phyloP scores from a whole-genome alignment of 2,329 filamentous ascomycete species.

The Septoria linicola region DNA sequence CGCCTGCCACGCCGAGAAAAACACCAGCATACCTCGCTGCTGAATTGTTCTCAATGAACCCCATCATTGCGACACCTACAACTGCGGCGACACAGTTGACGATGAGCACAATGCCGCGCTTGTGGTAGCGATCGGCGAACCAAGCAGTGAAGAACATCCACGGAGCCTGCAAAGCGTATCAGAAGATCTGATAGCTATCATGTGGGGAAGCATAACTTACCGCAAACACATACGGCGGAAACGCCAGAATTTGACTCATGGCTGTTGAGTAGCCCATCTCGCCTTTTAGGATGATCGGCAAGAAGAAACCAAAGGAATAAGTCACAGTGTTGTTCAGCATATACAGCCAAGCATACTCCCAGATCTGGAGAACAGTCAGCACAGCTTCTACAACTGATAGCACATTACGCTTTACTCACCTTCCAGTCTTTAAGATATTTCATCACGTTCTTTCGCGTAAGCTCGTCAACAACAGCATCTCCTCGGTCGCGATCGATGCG shows the following conservation, averaged over 20 bases:
- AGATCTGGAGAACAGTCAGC: too few relatives aligned
- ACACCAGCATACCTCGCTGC: conserved; percentile 62
- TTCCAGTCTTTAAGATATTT: conserved; percentile 40
- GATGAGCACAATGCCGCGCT: conserved; percentile 25
- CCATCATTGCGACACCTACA: conserved; percentile 22
- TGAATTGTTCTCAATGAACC: conserved; percentile 18
- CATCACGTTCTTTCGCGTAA: conserved; percentile 27
- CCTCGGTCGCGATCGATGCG: conserved; percentile 42
- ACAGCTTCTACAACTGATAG: not conserved
- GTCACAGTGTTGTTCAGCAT: conserved; percentile 32
- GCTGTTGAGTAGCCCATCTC: conserved; percentile 41
- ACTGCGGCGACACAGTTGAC: conserved; percentile 19
- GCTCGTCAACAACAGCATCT: conserved; percentile 36
- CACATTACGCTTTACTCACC: conserved; percentile 20
- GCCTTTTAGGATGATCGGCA: conserved; percentile 40
- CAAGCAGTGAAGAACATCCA: conserved; percentile 32
- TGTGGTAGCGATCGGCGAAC: conserved; percentile 27
- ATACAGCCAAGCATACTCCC: conserved; percentile 37
- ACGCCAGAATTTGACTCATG: conserved; percentile 37
- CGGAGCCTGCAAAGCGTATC: conserved; percentile 22
- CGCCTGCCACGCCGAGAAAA: conserved; percentile 70
- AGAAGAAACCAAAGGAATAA: conserved; percentile 42
- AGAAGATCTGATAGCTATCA: not conserved
- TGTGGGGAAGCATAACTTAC: not conserved
- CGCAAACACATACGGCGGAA: conserved; percentile 38